Evolutionary conservation across 2,329 filamentous ascomycete species (phyloP), one percentile per base, ranked within the genome.

Genomic region (Aureobasidium sp.): DNA sequence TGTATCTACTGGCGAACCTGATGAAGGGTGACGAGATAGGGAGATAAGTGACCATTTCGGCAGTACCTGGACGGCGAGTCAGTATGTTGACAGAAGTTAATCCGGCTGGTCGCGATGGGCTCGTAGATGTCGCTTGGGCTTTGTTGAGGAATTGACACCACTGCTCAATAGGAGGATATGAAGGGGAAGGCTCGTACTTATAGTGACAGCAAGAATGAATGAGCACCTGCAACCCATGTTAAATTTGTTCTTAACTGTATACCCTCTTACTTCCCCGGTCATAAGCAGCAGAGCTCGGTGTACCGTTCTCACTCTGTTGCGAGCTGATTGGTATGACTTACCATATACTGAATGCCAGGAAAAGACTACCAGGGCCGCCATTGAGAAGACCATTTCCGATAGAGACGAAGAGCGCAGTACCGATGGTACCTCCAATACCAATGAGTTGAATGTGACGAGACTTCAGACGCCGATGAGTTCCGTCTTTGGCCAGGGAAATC

Each of bases 21-120:
- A 91, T 88, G 72, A 92, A 91, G 0, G 88, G 87, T 44, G 87
- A 90, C 0, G 87, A 89, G 60, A 91, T 88, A 8, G 89, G 88
- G 2, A 90, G 77, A 66, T 88, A 90, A 0, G 87, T 88, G 8
- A 89, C 87, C 87, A 91, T 90, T 71, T 91, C 88, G 14, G 87
- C 86, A 76, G 89, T 84, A 70, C 76, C 73, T 76, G 65, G 15
- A 22, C 29, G 8, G 7, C n/a, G 17, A 20, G 48, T 62, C 53
- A 62, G 59, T 44, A 42, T 9, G 14, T 15, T 39, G 22, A n/a
- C 17, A 48, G 45, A 15, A 3, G 42, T 34, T 52, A 22, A 15
- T 62, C 41, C 36, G 42, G 56, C 34, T 44, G 22, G 37, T 44
- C 52, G 53, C 36, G n/a, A 39, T 52, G 53, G 41, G 12, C 27